These are phyloP conservation scores for Sporothrix brunneoviolacea DNA, from an alignment of 2,329 filamentous ascomycete genomes.

Conservation along the genomic window DNA sequence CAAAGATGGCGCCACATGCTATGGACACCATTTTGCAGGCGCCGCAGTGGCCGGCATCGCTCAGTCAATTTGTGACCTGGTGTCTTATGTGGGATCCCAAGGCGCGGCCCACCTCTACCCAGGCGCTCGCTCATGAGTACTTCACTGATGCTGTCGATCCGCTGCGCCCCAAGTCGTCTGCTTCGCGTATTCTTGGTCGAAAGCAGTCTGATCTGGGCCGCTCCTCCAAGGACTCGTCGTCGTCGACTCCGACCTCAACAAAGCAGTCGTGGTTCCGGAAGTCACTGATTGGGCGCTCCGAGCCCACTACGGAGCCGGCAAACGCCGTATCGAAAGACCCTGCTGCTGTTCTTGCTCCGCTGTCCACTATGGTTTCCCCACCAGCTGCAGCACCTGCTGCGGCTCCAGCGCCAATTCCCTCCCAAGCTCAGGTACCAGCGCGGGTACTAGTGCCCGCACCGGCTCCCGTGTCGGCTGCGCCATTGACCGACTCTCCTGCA, in stretches of 20 bases:
- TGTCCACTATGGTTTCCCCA: constrained; percentile 2
- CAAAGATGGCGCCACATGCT: constrained; percentile 96
- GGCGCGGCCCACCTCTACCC: constrained; percentile 79
- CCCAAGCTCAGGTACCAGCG: constrained; percentile 6
- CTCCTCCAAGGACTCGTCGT: constrained; percentile 55
- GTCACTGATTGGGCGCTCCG: constrained; percentile 77
- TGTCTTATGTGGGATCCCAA: constrained; percentile 99
- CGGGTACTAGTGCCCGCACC: constrained; percentile 7
- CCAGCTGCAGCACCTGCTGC: neutral
- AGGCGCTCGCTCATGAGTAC: constrained; percentile 93
- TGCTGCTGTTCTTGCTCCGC: neutral
- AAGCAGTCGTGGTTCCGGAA: constrained; percentile 98
- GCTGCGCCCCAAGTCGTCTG: constrained; percentile 81
- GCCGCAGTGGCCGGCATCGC: constrained; percentile 83
- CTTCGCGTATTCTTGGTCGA: constrained; percentile 74
- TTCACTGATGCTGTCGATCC: constrained; percentile 91
- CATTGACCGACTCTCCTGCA: neutral
- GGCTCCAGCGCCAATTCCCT: constrained; percentile 2
- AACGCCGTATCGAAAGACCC: constrained; percentile 7
- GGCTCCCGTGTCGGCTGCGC: neutral
- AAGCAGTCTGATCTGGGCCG: constrained; percentile 82
- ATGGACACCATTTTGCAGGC: constrained; percentile 89
- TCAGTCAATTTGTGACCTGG: constrained; percentile 94
- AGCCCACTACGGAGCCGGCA: constrained; percentile 34
- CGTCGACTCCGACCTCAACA: constrained; percentile 54